Conservation (phyloP, 352 stramenopile genomes). For the Globisporangium yorkense region DNA sequence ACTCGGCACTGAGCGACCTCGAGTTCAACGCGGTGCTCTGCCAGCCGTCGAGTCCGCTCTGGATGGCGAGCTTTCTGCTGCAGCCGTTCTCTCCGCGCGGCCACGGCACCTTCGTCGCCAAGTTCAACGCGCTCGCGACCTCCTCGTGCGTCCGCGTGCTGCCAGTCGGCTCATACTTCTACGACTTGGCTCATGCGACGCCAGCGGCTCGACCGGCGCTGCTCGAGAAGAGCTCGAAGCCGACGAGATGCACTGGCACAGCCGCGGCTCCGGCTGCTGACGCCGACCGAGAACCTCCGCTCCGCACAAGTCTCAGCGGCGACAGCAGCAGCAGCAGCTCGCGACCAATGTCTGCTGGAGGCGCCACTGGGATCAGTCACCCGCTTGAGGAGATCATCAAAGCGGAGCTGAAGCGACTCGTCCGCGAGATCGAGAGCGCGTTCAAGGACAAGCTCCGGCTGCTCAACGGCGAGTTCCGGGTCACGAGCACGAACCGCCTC, state of each 20-base stretch:
- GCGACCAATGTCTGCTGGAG: background rate
- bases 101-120: slow-evolving; percentile 43
- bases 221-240: background rate
- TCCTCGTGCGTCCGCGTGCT: slow-evolving; percentile 39
- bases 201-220: background rate
- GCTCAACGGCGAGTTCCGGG: slow-evolving; percentile 49
- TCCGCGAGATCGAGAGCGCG: slow-evolving; percentile 35
- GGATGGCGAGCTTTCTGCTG: slow-evolving; percentile 37
- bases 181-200: slow-evolving; percentile 19
- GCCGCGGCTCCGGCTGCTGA: background rate
- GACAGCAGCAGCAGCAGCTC: background rate
- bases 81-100: slow-evolving; percentile 31
- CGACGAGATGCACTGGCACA: background rate
- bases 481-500: slow-evolving; percentile 46
- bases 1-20: slow-evolving; percentile 39
- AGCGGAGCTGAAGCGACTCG: slow-evolving; percentile 34
- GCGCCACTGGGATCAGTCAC: background rate
- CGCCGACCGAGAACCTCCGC: background rate
- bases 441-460: slow-evolving; percentile 38
- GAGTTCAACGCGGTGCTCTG: slow-evolving; percentile 50
- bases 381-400: slow-evolving; percentile 45
- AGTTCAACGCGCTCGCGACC: slow-evolving; percentile 38
- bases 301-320: background rate
- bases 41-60: slow-evolving; percentile 37
- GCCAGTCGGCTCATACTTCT: slow-evolving; percentile 19